Evolutionary conservation across 805 yeast species (phyloP).

Genomic region (Dipodascus albidus): DNA sequence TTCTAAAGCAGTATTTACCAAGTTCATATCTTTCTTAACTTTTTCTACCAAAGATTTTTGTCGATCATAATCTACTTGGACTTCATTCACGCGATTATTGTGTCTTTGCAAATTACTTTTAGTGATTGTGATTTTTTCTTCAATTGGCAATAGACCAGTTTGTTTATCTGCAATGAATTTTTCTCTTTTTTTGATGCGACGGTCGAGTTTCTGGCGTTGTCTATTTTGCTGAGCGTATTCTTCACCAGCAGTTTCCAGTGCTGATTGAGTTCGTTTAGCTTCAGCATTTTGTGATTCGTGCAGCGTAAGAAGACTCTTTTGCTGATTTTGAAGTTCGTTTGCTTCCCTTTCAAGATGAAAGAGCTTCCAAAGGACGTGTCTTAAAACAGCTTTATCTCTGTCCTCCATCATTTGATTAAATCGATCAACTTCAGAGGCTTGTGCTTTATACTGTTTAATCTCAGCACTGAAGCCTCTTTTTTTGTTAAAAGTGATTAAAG

Average conservation of each 20-base stretch:
- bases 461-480: conserved; percentile 64
- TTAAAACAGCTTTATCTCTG: conserved; percentile 26
- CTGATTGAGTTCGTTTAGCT: background rate
- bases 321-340: conserved; percentile 13
- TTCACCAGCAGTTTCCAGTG: conserved; percentile 7
- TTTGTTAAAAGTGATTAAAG: conserved; percentile 53
- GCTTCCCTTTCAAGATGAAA: conserved; percentile 42
- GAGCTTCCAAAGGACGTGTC: conserved; percentile 50
- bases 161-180: conserved; percentile 33
- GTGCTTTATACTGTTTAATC: conserved; percentile 65
- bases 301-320: conserved; percentile 7
- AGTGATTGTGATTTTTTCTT: conserved; percentile 41
- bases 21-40: conserved; percentile 36
- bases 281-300: background rate
- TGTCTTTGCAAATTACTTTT: conserved; percentile 32
- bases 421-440: conserved; percentile 56
- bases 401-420: conserved; percentile 46
- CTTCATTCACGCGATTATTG: conserved; percentile 37
- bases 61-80: conserved; percentile 39
- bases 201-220: conserved; percentile 21
- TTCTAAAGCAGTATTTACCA: conserved; percentile 31
- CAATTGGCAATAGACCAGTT: conserved; percentile 49
- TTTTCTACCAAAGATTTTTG: conserved; percentile 35
- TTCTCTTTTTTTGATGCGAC: conserved; percentile 29
- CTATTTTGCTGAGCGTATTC: conserved; percentile 9